A percentile compares a stretch with the other conserved stretches of the same genome.
Evolutionary conservation across 176 grass and related monocot genomes (phyloP).

Genomic region (Puya raimondii): DNA sequence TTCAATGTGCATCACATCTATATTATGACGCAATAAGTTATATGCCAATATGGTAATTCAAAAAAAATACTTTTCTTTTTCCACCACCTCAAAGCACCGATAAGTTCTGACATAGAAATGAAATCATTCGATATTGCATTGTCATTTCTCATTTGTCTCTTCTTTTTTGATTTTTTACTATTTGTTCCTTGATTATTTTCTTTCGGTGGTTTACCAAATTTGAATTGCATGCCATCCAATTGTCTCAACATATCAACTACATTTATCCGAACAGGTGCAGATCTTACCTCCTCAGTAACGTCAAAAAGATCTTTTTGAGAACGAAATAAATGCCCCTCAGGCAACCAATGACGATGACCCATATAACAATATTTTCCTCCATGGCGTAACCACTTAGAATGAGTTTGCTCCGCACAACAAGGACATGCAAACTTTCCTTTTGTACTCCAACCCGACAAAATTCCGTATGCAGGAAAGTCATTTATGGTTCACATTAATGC

Average conservation of each 20-base stretch:
- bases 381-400: not conserved
- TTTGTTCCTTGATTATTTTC: too few species aligned
- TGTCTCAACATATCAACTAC: not conserved
- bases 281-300: not conserved
- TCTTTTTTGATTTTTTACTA: too few species aligned
- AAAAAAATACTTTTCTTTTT: too few species aligned
- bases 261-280: not conserved
- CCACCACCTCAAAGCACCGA: too few species aligned
- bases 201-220: not conserved
- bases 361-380: constrained; percentile 12
- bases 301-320: constrained; percentile 2
- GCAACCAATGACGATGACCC: constrained; percentile 7
- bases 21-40: not conserved
- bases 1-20: not conserved
- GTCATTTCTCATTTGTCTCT: too few species aligned
- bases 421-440: constrained; percentile 17
- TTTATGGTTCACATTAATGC: constrained; percentile 10
- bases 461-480: constrained; percentile 1
- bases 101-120: too few species aligned
- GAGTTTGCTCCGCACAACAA: not conserved
- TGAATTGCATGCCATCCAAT: not conserved
- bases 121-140: too few species aligned
- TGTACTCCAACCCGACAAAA: constrained; percentile 4
- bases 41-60: too few species aligned
- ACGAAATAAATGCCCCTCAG: not conserved